Base-by-base conservation (phyloP, 352 stramenopile genomes). In the Phytophthora vignae region DNA sequence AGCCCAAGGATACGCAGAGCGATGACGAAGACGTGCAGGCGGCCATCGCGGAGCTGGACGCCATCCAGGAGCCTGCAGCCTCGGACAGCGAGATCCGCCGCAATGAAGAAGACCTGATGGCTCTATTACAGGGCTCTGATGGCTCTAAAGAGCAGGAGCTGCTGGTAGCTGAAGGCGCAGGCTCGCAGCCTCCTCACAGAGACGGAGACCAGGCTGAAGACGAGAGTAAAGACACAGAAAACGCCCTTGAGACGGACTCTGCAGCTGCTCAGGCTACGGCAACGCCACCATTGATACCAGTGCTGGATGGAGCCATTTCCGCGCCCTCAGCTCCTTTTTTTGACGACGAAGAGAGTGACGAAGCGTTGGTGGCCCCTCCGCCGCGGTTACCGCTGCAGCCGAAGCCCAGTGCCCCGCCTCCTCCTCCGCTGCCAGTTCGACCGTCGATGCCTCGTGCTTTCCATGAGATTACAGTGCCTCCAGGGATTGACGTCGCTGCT, bases 31-130 rank as follows among this genome's bases (percentile, higher is more conserved):
- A 77, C 17, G 22, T 73, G 12, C 49, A 74, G 25, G 55, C 54
- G 6, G 67, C 53, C 6, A 74, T 60, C 12, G 55, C 64, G 2
- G 70, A 76, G 36, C 46, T 71, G 12, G 65, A 76, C 48, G 46
- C 59, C 0, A 42, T 67, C 9, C 53, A 70, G 49, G 60, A 76
- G 15, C 67, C 22, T 14, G 8, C 29, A 25, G 50, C 60, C 17
- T 69, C 59, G 2, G 78, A 86, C 17, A 53, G 33, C n/a, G 83
- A 91, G 60, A 89, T 92, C 65, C 67, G 52, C 25, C 77, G 83
- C 50, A 84, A 91, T 49, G 85, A 92, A 59, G 81, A 92, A 15
- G 79, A 90, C 12, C 67, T 92, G 8, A 60, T 89, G 55, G 71
- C 74, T 27, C 63, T 94, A 15, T 64, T 91, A 21, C 38, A 46